These are phyloP conservation scores for Fusarium concolor DNA, from an alignment of 2,329 filamentous ascomycete species.

Conservation along the genomic window DNA sequence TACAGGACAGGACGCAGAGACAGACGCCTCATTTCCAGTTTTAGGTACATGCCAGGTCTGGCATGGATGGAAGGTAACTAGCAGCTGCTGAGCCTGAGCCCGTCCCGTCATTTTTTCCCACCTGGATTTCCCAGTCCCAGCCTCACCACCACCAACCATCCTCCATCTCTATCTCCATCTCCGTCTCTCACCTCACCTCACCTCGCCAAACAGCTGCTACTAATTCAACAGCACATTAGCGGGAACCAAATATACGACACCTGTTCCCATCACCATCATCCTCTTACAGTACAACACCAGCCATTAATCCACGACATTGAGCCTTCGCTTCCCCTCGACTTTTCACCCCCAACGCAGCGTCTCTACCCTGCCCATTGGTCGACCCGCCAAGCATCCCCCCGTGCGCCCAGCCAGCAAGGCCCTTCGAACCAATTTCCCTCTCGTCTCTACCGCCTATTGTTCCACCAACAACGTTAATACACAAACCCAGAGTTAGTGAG, in stretches of 20 bases:
- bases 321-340: constrained; percentile 19
- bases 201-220: neutral
- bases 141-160: constrained; percentile 23
- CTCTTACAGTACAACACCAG: constrained; percentile 36
- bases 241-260: constrained; percentile 25
- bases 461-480: constrained; percentile 31
- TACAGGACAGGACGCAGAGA: neutral
- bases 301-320: constrained; percentile 11
- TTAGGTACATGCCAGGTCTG: constrained; percentile 38
- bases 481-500: constrained; percentile 34
- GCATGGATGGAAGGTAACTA: constrained; percentile 8
- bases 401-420: constrained; percentile 44
- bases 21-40: constrained; percentile 46
- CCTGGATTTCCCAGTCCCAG: constrained; percentile 39
- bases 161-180: constrained; percentile 11
- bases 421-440: constrained; percentile 46
- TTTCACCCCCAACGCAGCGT: constrained; percentile 36
- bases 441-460: constrained; percentile 36
- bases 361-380: constrained; percentile 40
- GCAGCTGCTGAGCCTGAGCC: constrained; percentile 11
- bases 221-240: constrained; percentile 28
- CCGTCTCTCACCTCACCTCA: constrained; percentile 29
- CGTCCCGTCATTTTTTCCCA: constrained; percentile 39
- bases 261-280: constrained; percentile 41
- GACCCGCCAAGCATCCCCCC: constrained; percentile 45